Evolutionary conservation across 2,329 filamentous ascomycete genomes (phyloP).

Genomic region (Fusarium anguioides): DNA sequence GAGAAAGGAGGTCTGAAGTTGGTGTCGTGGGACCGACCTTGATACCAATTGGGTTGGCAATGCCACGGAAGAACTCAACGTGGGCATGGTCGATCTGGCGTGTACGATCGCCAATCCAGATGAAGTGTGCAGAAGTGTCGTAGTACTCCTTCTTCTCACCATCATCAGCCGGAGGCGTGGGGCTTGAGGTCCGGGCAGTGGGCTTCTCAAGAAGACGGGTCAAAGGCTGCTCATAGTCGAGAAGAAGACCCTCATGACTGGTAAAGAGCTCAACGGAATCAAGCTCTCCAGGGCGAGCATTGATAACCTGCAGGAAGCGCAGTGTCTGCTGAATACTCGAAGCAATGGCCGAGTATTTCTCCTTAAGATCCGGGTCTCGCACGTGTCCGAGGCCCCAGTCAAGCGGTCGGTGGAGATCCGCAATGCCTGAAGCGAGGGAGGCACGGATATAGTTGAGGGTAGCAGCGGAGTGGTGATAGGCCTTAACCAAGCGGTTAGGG

Average conservation of each 20-base stretch:
- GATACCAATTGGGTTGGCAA: slow-evolving; percentile 95
- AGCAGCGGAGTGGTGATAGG: slow-evolving; percentile 95
- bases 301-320: slow-evolving; percentile 93
- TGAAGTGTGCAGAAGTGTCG: slow-evolving; percentile 94
- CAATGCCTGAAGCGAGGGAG: slow-evolving; percentile 86
- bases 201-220: slow-evolving; percentile 80
- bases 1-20: slow-evolving; percentile 76
- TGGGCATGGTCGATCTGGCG: slow-evolving; percentile 93
- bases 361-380: slow-evolving; percentile 81
- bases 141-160: slow-evolving; percentile 74
- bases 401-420: slow-evolving; percentile 90
- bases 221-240: slow-evolving; percentile 93
- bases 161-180: slow-evolving; percentile 58
- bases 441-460: slow-evolving; percentile 94
- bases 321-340: slow-evolving; percentile 88
- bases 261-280: slow-evolving; percentile 96
- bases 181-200: slow-evolving; percentile 46
- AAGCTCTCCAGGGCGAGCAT: slow-evolving; percentile 83
- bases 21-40: slow-evolving; percentile 93
- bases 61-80: slow-evolving; percentile 96
- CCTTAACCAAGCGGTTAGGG: slow-evolving; percentile 83
- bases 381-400: slow-evolving; percentile 97
- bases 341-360: slow-evolving; percentile 88
- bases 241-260: slow-evolving; percentile 90
- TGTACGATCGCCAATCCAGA: slow-evolving; percentile 98